Evolutionary conservation across 805 yeast species (phyloP).

Genomic region (Pichia sporocuriosa): DNA sequence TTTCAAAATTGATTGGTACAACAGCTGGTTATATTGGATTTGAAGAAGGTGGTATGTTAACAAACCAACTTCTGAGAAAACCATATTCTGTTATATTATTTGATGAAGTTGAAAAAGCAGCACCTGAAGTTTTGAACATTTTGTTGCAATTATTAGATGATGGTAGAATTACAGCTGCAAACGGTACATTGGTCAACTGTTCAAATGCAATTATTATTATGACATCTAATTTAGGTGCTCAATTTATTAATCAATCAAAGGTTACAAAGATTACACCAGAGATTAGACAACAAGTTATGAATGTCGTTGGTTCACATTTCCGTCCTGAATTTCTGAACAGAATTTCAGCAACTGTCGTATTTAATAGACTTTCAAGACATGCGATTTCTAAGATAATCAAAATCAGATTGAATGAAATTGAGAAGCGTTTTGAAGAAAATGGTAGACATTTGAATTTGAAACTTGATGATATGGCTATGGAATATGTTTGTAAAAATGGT

Average conservation of each 20-base stretch:
- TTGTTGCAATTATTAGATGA: constrained; percentile 90
- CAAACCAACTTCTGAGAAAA: constrained; percentile 82
- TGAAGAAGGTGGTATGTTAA: constrained; percentile 94
- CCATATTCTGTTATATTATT: constrained; percentile 96
- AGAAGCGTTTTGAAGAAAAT: constrained; percentile 74
- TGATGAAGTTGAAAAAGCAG: constrained; percentile 98
- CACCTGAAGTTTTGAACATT: constrained; percentile 93
- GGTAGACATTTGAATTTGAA: constrained; percentile 72
- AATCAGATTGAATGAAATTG: constrained; percentile 78
- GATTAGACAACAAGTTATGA: constrained; percentile 76
- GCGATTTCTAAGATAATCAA: constrained; percentile 90
- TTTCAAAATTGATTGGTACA: constrained; percentile 91
- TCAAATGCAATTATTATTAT: constrained; percentile 87
- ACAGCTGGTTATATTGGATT: constrained; percentile 97
- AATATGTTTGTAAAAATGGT: constrained; percentile 77
- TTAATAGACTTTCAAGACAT: constrained; percentile 85
- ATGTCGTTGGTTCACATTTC: constrained; percentile 78
- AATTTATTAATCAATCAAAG: constrained; percentile 62
- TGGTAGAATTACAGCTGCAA: constrained; percentile 91
- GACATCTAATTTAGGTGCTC: constrained; percentile 98
- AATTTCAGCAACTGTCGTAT: constrained; percentile 86
- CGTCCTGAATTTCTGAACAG: constrained; percentile 97
- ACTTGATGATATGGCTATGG: constrained; percentile 70
- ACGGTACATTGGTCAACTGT: constrained; percentile 89
- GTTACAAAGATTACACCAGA: constrained; percentile 56